phyloP scores from a whole-genome alignment of 495 filamentous ascomycete genomes.

The Neurospora tetrasperma region DNA sequence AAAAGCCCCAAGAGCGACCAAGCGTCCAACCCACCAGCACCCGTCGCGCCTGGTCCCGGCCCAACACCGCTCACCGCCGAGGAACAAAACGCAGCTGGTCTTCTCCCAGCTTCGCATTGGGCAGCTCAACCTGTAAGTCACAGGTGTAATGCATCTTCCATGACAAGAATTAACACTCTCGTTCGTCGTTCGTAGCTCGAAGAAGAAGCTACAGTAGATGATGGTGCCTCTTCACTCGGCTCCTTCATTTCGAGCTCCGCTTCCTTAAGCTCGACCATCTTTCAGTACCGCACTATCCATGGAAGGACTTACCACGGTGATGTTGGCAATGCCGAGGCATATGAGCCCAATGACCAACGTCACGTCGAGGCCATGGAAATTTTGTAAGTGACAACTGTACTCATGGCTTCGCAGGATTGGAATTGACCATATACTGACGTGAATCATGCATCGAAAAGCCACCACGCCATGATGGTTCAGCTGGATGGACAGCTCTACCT shows the following conservation, averaged over 20 bases:
- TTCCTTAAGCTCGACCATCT: not conserved
- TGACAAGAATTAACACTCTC: not conserved
- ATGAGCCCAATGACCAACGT: constrained; percentile 19
- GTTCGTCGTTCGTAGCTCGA: not conserved
- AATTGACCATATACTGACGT: not conserved
- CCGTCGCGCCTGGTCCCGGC: not conserved
- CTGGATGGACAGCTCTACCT: constrained; percentile 45
- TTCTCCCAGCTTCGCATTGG: not conserved
- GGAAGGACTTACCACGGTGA: constrained; percentile 23
- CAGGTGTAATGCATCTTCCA: not conserved
- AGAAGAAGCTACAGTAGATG: not conserved
- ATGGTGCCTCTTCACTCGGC: not conserved
- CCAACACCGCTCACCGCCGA: not conserved
- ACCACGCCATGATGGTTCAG: constrained; percentile 23
- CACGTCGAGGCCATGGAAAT: constrained; percentile 19
- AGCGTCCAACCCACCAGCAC: not conserved
- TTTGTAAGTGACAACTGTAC: not conserved
- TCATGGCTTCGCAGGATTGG: not conserved
- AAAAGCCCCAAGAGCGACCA: not conserved
- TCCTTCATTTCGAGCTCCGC: not conserved
- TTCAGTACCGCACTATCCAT: not conserved
- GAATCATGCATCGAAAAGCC: constrained; percentile 2
- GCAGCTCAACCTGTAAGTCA: not conserved
- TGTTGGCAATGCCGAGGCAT: not conserved
- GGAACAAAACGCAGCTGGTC: not conserved